These are phyloP conservation scores for Fraxinus cuspidata DNA, from an alignment of 257 asterid genomes.

Conservation along the genomic window DNA sequence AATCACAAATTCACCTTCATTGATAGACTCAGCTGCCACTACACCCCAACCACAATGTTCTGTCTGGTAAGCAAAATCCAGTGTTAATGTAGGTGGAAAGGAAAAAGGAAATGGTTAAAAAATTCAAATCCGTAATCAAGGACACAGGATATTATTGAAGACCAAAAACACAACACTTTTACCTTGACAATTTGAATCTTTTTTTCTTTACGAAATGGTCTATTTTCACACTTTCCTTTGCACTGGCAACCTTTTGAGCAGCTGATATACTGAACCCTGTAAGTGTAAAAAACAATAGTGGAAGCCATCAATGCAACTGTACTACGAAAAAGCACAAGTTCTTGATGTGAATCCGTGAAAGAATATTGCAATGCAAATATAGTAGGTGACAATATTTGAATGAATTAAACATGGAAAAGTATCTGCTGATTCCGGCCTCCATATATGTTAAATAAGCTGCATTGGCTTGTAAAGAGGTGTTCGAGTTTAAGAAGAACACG, in stretches of 20 bases:
- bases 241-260: constrained; percentile 90
- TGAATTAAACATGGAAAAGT: neutral
- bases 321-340: neutral
- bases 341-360: constrained; percentile 1
- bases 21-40: constrained; percentile 78
- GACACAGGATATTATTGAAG: neutral
- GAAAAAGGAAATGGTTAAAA: constrained; percentile 15
- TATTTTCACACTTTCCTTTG: constrained; percentile 69
- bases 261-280: constrained; percentile 87
- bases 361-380: neutral
- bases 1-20: constrained; percentile 71
- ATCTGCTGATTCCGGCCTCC: neutral
- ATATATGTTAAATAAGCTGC: neutral
- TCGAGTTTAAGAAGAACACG: neutral
- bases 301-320: constrained; percentile 16
- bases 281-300: constrained; percentile 17
- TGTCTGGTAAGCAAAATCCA: constrained; percentile 59
- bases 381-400: neutral
- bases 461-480: neutral
- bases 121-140: neutral
- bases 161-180: neutral
- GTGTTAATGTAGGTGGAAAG: constrained; percentile 20
- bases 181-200: constrained; percentile 80
- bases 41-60: constrained; percentile 97
- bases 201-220: constrained; percentile 79